Evolutionary conservation across 2,329 filamentous ascomycete genomes (phyloP), one percentile per base, ranked within the genome.

Genomic region (Ceratocystis huliohia): DNA sequence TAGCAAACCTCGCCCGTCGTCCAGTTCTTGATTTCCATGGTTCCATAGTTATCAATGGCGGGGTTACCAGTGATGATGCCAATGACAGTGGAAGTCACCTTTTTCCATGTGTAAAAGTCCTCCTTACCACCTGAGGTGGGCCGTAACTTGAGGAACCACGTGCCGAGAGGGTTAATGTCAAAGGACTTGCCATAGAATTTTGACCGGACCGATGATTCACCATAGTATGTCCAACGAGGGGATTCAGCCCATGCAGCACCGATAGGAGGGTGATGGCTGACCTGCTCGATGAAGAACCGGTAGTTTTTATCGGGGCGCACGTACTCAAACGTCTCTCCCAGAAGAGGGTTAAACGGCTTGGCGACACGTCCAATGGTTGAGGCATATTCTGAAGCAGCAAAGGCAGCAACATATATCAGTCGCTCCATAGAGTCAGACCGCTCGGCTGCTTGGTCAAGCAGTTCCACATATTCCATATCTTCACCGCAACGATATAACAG

Each of bases 181-280:
- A 99, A 97, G 0, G 92, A 96, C 74, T 93, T 96, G 71, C 94
- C 94, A 73, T 96, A 95, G 74, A 99, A 99, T 75, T 96, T 96
- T 53, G 92, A 96, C 76, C 90, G 93, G 68, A 97, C 91, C 8
- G 90, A 88, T 33, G 91, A 96, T 77, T 99, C 94, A 69, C 94
- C 94, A 80, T 89, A 97, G 78, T 99, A 99, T 66, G 93, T 93
- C 94, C 94, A 99, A 72, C 88, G 90, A 15, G 92, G 85, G 3
- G 90, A 88, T 76, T 99, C 94, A 7, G 93, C 93, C 81, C 88
- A 94, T 0, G 91, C 92, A 20, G 95, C 94, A 70, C 94, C 92
- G 71, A 99, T 83, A 0, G 94, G 94, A 37, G 94, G 94, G 76
- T 99, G 94, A 75, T 99, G 94, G 77, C 91, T 95, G 72, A 99